A percentile compares a stretch with the other conserved stretches of the same genome.
Evolutionary conservation across 768 basidiomycete species (phyloP).

Genomic region (Lactarius deliciosus): DNA sequence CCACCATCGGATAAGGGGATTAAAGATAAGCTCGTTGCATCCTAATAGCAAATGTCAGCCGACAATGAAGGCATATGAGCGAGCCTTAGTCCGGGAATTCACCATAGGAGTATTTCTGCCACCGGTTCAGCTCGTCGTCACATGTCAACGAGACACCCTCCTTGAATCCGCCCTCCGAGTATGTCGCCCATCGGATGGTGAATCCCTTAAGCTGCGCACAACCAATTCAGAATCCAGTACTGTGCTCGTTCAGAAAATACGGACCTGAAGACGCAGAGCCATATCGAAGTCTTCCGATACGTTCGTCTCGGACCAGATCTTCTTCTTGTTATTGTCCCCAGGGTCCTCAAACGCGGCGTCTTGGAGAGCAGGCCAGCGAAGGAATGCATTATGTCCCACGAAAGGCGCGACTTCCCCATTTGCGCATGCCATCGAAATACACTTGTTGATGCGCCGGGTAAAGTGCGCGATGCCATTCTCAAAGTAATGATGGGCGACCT

Average conservation of each 20-base stretch:
- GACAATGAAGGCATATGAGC: background rate
- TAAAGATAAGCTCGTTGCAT: constrained; percentile 80
- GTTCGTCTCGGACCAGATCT: constrained; percentile 78
- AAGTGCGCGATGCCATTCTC: constrained; percentile 90
- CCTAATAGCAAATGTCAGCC: constrained; percentile 38
- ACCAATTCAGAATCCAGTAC: background rate
- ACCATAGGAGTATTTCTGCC: constrained; percentile 89
- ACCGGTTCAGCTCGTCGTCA: constrained; percentile 88
- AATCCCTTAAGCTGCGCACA: constrained; percentile 51
- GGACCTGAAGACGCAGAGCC: constrained; percentile 58
- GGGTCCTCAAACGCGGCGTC: constrained; percentile 76
- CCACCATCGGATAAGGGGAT: constrained; percentile 80
- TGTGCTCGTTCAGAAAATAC: background rate
- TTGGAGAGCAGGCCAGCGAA: constrained; percentile 87
- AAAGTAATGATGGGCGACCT: constrained; percentile 86
- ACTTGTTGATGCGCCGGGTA: constrained; percentile 82
- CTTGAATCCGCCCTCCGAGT: constrained; percentile 82
- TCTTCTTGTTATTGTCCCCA: constrained; percentile 60
- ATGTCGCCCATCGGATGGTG: constrained; percentile 83
- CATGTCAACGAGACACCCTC: constrained; percentile 89
- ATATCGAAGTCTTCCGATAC: constrained; percentile 86
- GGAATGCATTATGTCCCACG: constrained; percentile 86
- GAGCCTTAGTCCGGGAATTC: constrained; percentile 28
- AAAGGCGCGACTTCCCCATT: constrained; percentile 84
- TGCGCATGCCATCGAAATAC: constrained; percentile 75